Conservation (phyloP, 768 basidiomycete species). For the Clathrus columnatus region DNA sequence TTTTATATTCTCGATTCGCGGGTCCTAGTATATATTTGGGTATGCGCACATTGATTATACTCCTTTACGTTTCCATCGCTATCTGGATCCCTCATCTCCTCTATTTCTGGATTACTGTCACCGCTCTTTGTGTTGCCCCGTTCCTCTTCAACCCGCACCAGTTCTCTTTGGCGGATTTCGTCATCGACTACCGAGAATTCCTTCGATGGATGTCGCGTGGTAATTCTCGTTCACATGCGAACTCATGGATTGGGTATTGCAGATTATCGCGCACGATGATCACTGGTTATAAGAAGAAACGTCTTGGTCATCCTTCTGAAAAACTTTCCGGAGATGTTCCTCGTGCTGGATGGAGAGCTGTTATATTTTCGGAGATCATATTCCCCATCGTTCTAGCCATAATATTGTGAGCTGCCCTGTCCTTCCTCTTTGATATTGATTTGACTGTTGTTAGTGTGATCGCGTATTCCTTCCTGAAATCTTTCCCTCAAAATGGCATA, state of each 20-base stretch:
- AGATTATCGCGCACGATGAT: constrained; percentile 96
- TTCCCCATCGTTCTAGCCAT: constrained; percentile 81
- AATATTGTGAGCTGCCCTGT: constrained; percentile 56
- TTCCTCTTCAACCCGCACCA: constrained; percentile 99
- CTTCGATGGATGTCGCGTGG: constrained; percentile 98
- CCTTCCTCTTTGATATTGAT: constrained; percentile 38
- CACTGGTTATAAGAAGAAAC: constrained; percentile 99
- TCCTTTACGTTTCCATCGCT: constrained; percentile 88
- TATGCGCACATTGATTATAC: constrained; percentile 83
- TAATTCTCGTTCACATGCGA: constrained; percentile 93
- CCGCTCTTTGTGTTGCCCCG: constrained; percentile 86
- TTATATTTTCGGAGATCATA: constrained; percentile 79
- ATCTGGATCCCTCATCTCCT: constrained; percentile 89
- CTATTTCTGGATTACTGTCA: constrained; percentile 97
- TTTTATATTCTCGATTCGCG: constrained; percentile 95
- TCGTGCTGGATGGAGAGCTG: constrained; percentile 86
- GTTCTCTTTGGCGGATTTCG: constrained; percentile 93
- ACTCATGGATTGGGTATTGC: constrained; percentile 99
- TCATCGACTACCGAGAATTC: constrained; percentile 95
- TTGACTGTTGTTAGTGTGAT: constrained; percentile 30
- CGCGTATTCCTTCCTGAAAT: constrained; percentile 60
- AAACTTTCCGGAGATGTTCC: constrained; percentile 94
- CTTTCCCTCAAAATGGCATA: constrained; percentile 62
- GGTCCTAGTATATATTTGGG: constrained; percentile 98
- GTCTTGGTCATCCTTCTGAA: constrained; percentile 92